Evolutionary conservation across 2,329 filamentous ascomycete species (phyloP), one percentile per base, ranked within the genome.

Genomic region (Cytospora piceae): DNA sequence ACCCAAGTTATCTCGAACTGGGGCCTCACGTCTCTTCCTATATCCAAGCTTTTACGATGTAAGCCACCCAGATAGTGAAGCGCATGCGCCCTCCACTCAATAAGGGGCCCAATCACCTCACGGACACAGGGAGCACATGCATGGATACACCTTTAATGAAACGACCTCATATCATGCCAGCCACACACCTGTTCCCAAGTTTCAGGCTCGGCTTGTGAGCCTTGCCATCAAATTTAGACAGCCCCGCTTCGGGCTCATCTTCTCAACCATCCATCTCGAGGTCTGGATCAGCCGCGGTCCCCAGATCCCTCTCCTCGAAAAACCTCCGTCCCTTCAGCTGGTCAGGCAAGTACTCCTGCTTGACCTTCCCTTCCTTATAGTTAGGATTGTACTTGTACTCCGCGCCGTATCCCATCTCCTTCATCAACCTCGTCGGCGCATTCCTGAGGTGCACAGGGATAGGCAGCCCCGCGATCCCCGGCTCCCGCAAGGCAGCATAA

Each of bases 311-410:
- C 5, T 93, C 88, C 73, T 96, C 93, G 46, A 98, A 77, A 73
- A 98, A 98, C 24, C 73, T 81, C 57, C 90, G 83, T 0, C 89
- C 93, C 42, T 81, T 76, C 9, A 99, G 77, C 63, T 85, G 85
- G 14, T 92, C 89, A 0, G 95, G 95, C n/a, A 99, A 77, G 77
- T 98, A 99, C 29, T 94, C 90, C 79, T 99, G 95, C 69, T 82
- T 85, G 0, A 98, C 94, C 71, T 81, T 86, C 0, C 95, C 95
- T 67, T 94, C 87, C 59, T 85, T 79, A 73, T 94, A 99, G 71
- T 96, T 92, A 0, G 95, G 95, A 71, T 96, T 96, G 74, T 99
- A 98, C 77, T 98, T 98, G 78, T 99, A 99, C 75, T 93, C 91
- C 58, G 88, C 89, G 0, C 94, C 94, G 73, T 93, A 96, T 0